phyloP scores from a whole-genome alignment of 192 early-diverging fungal species.

The Backusella westeae region DNA sequence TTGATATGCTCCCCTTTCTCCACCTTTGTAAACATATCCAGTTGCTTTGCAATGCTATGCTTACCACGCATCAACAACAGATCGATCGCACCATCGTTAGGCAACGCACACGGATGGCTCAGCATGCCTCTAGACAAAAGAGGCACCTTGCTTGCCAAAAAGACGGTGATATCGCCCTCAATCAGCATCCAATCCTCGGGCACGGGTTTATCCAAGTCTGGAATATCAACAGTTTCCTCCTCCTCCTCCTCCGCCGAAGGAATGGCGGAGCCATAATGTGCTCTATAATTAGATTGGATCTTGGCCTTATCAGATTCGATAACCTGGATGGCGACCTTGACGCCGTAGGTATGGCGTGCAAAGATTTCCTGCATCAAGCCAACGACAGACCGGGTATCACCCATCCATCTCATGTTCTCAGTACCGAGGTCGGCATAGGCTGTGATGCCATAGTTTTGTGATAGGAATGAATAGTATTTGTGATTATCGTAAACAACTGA shows the following conservation, averaged over 20 bases:
- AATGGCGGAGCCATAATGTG: slow-evolving; percentile 26
- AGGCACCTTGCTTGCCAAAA: slow-evolving; percentile 49
- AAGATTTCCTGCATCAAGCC: slow-evolving; percentile 46
- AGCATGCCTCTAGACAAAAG: slow-evolving; percentile 44
- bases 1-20: slow-evolving; percentile 49
- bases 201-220: slow-evolving; percentile 31
- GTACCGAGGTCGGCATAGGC: slow-evolving; percentile 58
- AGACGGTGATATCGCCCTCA: slow-evolving; percentile 38
- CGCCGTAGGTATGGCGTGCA: slow-evolving; percentile 34
- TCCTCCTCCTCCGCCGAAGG: neutral
- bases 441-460: slow-evolving; percentile 54
- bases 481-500: slow-evolving; percentile 48
- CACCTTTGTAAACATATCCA: slow-evolving; percentile 39
- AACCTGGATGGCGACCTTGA: slow-evolving; percentile 43
- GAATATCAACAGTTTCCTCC: slow-evolving; percentile 8
- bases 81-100: slow-evolving; percentile 53
- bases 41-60: slow-evolving; percentile 19
- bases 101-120: slow-evolving; percentile 48
- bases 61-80: slow-evolving; percentile 39
- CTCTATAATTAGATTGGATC: slow-evolving; percentile 38
- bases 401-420: slow-evolving; percentile 58
- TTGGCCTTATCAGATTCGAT: slow-evolving; percentile 38
- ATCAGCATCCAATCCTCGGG: slow-evolving; percentile 46
- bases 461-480: slow-evolving; percentile 52
- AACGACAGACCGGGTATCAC: slow-evolving; percentile 43